Conservation (phyloP, 2,329 filamentous ascomycete genomes). For the Conoideocrella luteorostrata region DNA sequence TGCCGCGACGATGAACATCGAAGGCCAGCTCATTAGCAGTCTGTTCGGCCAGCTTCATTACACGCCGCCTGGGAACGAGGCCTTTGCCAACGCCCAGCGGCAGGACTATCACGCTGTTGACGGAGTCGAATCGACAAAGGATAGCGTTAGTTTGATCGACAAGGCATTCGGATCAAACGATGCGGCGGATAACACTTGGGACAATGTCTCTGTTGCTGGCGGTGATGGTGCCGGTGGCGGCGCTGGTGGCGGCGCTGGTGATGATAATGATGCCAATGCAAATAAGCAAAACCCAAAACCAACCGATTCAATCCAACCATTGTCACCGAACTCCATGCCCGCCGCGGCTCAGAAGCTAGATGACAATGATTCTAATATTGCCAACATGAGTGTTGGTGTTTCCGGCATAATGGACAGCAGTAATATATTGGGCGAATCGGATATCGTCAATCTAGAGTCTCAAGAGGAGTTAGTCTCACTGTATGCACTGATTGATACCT, state of each 20-base stretch:
- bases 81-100: background rate
- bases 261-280: no score
- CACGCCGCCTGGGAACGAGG: background rate
- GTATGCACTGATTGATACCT: slow-evolving; percentile 4
- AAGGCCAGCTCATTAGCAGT: slow-evolving; percentile 16
- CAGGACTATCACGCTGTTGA: background rate
- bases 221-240: no score
- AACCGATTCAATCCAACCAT: background rate
- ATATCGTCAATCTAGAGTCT: slow-evolving; percentile 3
- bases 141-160: background rate
- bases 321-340: slow-evolving; percentile 3
- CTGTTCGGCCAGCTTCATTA: slow-evolving; percentile 20
- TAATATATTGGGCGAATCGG: background rate
- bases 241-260: no score
- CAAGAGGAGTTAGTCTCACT: slow-evolving; percentile 3
- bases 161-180: background rate
- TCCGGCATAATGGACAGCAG: background rate
- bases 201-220: background rate
- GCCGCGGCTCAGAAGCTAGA: background rate
- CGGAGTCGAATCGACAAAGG: background rate
- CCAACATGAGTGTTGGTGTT: background rate
- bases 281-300: background rate
- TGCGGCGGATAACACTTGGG: background rate
- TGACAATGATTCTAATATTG: background rate
- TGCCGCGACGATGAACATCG: slow-evolving; percentile 15